Evolutionary conservation across 2,329 filamentous ascomycete genomes (phyloP).

Genomic region (Ascochyta rabiei): DNA sequence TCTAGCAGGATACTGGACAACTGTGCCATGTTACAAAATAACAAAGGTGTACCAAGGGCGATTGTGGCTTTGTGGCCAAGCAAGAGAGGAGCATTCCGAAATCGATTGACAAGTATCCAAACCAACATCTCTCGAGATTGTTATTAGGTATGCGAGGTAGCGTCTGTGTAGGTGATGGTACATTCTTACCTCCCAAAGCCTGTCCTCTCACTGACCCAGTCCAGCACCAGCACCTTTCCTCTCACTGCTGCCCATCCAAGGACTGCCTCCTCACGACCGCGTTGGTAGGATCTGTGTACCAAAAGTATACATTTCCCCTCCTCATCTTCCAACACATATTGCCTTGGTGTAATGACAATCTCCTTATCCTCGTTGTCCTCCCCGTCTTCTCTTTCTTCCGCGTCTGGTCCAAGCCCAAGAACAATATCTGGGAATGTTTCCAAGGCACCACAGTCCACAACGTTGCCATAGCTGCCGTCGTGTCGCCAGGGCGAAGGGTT

Average conservation of each 20-base stretch:
- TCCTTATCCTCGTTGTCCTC: conserved; percentile 7
- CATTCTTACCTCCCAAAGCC: conserved; percentile 11
- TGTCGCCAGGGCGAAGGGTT: conserved; percentile 1
- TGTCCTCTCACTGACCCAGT: conserved; percentile 17
- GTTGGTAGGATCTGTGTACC: conserved; percentile 7
- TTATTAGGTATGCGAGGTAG: background rate
- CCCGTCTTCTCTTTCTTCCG: conserved; percentile 3
- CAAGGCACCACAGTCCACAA: conserved; percentile 20
- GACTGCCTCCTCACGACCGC: conserved; percentile 5
- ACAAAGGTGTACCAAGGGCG: too few species aligned
- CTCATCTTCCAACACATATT: conserved; percentile 22
- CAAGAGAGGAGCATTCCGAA: too few species aligned
- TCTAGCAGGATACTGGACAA: too few species aligned
- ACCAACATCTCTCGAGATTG: background rate
- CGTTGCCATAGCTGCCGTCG: conserved; percentile 1
- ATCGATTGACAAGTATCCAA: too few species aligned
- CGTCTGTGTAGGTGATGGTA: background rate
- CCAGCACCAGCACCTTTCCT: conserved; percentile 23
- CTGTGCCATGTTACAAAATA: too few species aligned
- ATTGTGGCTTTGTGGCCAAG: too few species aligned
- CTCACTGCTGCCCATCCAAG: conserved; percentile 30
- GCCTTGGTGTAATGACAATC: conserved; percentile 21
- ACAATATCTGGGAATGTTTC: conserved; percentile 24
- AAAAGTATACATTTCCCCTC: conserved; percentile 22
- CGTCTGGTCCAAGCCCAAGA: conserved; percentile 18